phyloP scores from a whole-genome alignment of 2,329 filamentous ascomycete genomes.

The Mycogone perniciosa region DNA sequence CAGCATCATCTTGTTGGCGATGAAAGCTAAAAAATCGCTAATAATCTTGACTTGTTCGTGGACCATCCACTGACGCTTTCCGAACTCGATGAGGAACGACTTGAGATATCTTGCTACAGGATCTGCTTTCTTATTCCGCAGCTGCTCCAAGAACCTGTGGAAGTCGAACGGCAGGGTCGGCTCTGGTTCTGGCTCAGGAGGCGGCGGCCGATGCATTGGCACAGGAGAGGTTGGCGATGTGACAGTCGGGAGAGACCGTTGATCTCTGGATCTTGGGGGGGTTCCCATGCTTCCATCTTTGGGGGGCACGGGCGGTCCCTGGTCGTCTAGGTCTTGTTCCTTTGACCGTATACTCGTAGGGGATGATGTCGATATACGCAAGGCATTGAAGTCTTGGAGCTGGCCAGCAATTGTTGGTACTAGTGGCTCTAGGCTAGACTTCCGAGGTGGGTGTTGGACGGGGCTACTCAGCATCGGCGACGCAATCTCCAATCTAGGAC shows the following conservation, averaged over 20 bases:
- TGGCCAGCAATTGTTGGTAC: conserved; percentile 45
- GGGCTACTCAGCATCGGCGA: conserved; percentile 66
- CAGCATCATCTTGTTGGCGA: conserved; percentile 94
- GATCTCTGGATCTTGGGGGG: conserved; percentile 32
- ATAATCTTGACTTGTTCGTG: conserved; percentile 99
- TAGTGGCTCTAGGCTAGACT: conserved; percentile 76
- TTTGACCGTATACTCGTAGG: conserved; percentile 32
- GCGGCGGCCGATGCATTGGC: conserved; percentile 56
- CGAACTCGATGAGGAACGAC: conserved; percentile 91
- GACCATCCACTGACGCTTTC: conserved; percentile 98
- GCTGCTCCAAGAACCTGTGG: conserved; percentile 90
- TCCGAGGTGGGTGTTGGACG: conserved; percentile 68
- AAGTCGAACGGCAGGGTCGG: conserved; percentile 91
- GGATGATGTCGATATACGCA: conserved; percentile 35
- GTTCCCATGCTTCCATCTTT: conserved; percentile 48
- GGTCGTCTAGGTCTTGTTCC: conserved; percentile 37
- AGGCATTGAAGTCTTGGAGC: conserved; percentile 40
- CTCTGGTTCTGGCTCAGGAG: conserved; percentile 71
- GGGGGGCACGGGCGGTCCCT: conserved; percentile 52
- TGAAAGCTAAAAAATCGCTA: conserved; percentile 90
- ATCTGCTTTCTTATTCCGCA: conserved; percentile 95
- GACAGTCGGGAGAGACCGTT: conserved; percentile 25
- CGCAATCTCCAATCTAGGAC: conserved; percentile 75
- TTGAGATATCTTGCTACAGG: conserved; percentile 93
- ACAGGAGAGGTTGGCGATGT: conserved; percentile 40